Percentiles rank a stretch among this genome's conserved stretches.
These are phyloP conservation scores for Martensiomyces pterosporus DNA, from an alignment of 192 early-diverging fungal species.

Conservation along the genomic window DNA sequence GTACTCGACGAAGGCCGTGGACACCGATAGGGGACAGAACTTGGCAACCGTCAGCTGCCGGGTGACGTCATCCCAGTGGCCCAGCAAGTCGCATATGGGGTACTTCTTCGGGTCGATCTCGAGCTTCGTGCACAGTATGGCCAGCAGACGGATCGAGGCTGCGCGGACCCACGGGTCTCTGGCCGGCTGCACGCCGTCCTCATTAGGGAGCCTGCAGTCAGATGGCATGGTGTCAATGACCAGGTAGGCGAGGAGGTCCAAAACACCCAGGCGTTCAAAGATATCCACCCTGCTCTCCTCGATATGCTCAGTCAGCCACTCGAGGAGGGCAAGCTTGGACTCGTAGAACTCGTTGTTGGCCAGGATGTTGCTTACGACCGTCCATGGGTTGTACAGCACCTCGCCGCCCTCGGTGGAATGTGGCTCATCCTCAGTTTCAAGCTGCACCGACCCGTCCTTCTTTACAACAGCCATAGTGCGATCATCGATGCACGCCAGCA, in stretches of 20 bases:
- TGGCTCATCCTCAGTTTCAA: slow-evolving; percentile 20
- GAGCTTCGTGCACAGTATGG: slow-evolving; percentile 32
- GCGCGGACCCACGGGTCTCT: slow-evolving; percentile 32
- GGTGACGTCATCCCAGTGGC: slow-evolving; percentile 29
- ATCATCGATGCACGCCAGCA: slow-evolving; percentile 40
- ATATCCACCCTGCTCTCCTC: slow-evolving; percentile 22
- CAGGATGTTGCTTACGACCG: slow-evolving; percentile 18
- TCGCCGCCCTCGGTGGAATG: slow-evolving; percentile 4
- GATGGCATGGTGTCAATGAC: slow-evolving; percentile 5
- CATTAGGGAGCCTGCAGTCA: not conserved
- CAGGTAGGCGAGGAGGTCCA: slow-evolving; percentile 15
- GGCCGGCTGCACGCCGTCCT: not conserved
- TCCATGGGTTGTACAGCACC: slow-evolving; percentile 32
- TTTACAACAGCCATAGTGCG: slow-evolving; percentile 17
- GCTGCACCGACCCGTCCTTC: slow-evolving; percentile 24
- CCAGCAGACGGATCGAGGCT: slow-evolving; percentile 23
- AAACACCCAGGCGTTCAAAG: slow-evolving; percentile 27
- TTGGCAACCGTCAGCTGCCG: slow-evolving; percentile 8
- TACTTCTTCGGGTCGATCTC: slow-evolving; percentile 21
- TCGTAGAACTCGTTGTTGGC: slow-evolving; percentile 38
- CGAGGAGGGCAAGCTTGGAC: slow-evolving; percentile 30
- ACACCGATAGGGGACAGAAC: slow-evolving; percentile 36
- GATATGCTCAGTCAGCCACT: slow-evolving; percentile 41
- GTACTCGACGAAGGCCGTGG: slow-evolving; percentile 28
- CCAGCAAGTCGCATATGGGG: slow-evolving; percentile 21